phyloP scores from a whole-genome alignment of 2,329 filamentous ascomycete species.

The Alternaria rosae region DNA sequence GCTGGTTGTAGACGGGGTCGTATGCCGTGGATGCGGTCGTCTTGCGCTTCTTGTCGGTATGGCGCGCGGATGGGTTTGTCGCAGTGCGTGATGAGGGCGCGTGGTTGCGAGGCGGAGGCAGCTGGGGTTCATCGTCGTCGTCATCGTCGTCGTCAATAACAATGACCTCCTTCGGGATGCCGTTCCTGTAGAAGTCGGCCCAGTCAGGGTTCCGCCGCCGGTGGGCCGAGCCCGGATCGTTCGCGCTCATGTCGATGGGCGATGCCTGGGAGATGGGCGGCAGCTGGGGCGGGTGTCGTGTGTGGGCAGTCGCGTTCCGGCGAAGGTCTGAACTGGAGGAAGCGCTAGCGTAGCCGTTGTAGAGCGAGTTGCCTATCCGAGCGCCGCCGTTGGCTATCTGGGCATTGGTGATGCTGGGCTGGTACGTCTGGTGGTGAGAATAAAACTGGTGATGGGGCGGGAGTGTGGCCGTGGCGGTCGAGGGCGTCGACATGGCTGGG shows the following conservation, averaged over 20 bases:
- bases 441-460: constrained; percentile 51
- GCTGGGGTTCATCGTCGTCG: constrained; percentile 41
- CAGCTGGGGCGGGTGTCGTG: constrained; percentile 42
- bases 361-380: constrained; percentile 48
- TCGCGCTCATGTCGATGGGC: constrained; percentile 36
- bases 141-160: constrained; percentile 63
- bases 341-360: constrained; percentile 49
- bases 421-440: constrained; percentile 51
- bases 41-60: constrained; percentile 77
- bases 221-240: constrained; percentile 21
- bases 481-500: constrained; percentile 53
- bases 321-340: constrained; percentile 48
- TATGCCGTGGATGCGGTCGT: constrained; percentile 68
- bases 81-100: constrained; percentile 29
- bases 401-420: constrained; percentile 45
- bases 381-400: constrained; percentile 42
- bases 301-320: constrained; percentile 45
- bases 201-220: constrained; percentile 48
- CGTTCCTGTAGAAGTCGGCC: constrained; percentile 55
- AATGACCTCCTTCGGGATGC: constrained; percentile 59
- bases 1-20: constrained; percentile 76
- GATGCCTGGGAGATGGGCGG: constrained; percentile 34
- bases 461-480: constrained; percentile 53
- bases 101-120: constrained; percentile 31
- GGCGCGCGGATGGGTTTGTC: constrained; percentile 58